These are phyloP conservation scores for Suillus paluster DNA, from an alignment of 768 basidiomycete species.

Conservation along the genomic window DNA sequence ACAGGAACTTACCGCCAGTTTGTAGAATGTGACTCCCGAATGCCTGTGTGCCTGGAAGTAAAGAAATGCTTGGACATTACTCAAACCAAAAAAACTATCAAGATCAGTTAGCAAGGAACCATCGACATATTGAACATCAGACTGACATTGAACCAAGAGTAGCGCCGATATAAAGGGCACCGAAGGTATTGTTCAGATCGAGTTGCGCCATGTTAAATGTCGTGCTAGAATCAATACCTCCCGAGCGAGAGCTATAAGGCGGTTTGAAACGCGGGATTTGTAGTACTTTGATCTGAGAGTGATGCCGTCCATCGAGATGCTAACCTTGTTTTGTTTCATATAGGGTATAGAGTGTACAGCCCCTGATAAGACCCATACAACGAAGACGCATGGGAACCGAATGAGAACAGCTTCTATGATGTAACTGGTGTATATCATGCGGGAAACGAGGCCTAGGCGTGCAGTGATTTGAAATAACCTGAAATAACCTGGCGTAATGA, in stretches of 20 bases:
- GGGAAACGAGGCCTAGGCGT: too few relatives aligned
- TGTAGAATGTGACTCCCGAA: slow-evolving; percentile 37
- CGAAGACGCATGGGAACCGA: too few relatives aligned
- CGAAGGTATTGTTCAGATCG: slow-evolving; percentile 50
- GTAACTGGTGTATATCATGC: too few relatives aligned
- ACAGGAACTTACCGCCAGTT: slow-evolving; percentile 39
- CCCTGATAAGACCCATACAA: too few relatives aligned
- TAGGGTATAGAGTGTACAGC: too few relatives aligned
- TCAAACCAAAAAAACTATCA: slow-evolving; percentile 61
- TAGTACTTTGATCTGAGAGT: too few relatives aligned
- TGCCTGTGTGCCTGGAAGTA: slow-evolving; percentile 47
- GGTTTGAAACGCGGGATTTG: too few relatives aligned
- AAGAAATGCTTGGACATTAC: slow-evolving; percentile 55
- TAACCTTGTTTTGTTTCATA: too few relatives aligned
- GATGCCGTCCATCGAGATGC: too few relatives aligned
- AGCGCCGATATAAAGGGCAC: slow-evolving; percentile 57
- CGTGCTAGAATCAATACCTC: neutral
- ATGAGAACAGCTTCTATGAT: too few relatives aligned
- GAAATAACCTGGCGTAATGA: too few relatives aligned
- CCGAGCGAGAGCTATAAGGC: neutral
- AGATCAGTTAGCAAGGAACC: slow-evolving; percentile 1
- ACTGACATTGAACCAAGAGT: slow-evolving; percentile 57
- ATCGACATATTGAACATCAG: neutral
- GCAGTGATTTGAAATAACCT: too few relatives aligned
- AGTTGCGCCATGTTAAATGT: slow-evolving; percentile 24